These are phyloP conservation scores for Plicaturopsis crispa DNA, from an alignment of 768 basidiomycete species.

Conservation along the genomic window DNA sequence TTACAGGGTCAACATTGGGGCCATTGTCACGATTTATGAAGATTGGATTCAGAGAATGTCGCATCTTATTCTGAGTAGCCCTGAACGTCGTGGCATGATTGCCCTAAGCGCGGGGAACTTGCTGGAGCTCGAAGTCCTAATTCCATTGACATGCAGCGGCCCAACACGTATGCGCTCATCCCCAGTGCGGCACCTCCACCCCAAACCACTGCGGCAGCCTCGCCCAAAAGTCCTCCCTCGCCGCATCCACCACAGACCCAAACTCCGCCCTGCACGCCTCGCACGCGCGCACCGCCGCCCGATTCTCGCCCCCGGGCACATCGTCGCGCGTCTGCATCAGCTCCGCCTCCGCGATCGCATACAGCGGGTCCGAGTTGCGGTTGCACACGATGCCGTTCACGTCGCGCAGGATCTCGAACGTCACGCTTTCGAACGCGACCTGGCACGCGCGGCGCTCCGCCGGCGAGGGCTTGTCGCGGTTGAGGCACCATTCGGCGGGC, in stretches of 20 bases:
- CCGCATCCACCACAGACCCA: constrained; percentile 46
- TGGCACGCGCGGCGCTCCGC: constrained; percentile 49
- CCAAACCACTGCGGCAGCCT: constrained; percentile 62
- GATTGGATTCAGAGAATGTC: too few relatives aligned
- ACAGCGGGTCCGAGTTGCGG: constrained; percentile 63
- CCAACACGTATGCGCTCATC: too few relatives aligned
- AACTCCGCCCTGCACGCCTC: constrained; percentile 60
- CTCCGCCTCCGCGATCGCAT: constrained; percentile 60
- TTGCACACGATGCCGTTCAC: constrained; percentile 61
- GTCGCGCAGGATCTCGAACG: constrained; percentile 68
- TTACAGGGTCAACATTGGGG: too few relatives aligned
- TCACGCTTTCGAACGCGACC: constrained; percentile 65
- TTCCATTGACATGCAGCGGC: too few relatives aligned
- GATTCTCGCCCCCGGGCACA: constrained; percentile 29
- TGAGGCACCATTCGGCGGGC: constrained; percentile 39
- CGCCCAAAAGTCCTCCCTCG: constrained; percentile 59
- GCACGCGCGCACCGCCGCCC: constrained; percentile 47
- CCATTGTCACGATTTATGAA: too few relatives aligned
- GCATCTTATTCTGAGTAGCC: too few relatives aligned
- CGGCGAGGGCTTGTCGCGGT: constrained; percentile 38
- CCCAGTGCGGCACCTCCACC: constrained; percentile 36
- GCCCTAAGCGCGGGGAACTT: too few relatives aligned
- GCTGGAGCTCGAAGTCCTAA: too few relatives aligned
- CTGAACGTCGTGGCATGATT: too few relatives aligned
- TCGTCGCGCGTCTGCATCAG: constrained; percentile 57